phyloP scores from a whole-genome alignment of 768 basidiomycete genomes.

The Postia placenta region DNA sequence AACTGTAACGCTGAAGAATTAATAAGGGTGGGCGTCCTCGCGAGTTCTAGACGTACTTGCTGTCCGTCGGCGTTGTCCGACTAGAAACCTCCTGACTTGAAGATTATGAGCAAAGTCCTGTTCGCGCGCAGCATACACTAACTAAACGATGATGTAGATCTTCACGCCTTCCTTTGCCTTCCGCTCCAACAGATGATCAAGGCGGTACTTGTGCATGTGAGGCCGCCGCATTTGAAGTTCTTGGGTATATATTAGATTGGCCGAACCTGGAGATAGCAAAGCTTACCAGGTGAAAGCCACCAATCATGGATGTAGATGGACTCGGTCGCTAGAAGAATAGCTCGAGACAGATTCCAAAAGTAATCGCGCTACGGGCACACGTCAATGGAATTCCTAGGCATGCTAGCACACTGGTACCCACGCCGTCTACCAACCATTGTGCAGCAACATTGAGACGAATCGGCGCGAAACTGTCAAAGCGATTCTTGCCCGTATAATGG shows the following conservation, averaged over 20 bases:
- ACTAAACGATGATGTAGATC: constrained; percentile 94
- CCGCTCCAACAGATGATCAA: constrained; percentile 79
- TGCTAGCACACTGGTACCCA: constrained; percentile 32
- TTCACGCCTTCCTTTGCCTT: constrained; percentile 96
- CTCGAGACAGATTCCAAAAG: constrained; percentile 94
- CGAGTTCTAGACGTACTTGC: constrained; percentile 52
- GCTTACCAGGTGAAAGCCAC: constrained; percentile 88
- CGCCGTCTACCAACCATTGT: constrained; percentile 98
- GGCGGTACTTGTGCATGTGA: constrained; percentile 73
- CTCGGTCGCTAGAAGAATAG: constrained; percentile 83
- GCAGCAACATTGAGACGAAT: constrained; percentile 89
- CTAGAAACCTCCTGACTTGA: constrained; percentile 90
- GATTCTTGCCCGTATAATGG: constrained; percentile 72
- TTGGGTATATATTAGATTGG: constrained; percentile 20
- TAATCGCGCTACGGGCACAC: constrained; percentile 77
- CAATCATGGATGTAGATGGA: constrained; percentile 95
- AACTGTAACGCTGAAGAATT: constrained; percentile 35
- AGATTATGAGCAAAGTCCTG: not conserved
- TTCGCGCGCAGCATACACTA: constrained; percentile 21
- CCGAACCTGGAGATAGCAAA: not conserved
- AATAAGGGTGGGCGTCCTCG: not conserved
- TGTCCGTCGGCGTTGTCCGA: constrained; percentile 89
- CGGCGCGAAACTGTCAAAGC: constrained; percentile 94
- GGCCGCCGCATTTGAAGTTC: constrained; percentile 86
- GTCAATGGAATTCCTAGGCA: constrained; percentile 1